phyloP scores from a whole-genome alignment of 2,329 filamentous ascomycete genomes.

The Diplodia mutila region DNA sequence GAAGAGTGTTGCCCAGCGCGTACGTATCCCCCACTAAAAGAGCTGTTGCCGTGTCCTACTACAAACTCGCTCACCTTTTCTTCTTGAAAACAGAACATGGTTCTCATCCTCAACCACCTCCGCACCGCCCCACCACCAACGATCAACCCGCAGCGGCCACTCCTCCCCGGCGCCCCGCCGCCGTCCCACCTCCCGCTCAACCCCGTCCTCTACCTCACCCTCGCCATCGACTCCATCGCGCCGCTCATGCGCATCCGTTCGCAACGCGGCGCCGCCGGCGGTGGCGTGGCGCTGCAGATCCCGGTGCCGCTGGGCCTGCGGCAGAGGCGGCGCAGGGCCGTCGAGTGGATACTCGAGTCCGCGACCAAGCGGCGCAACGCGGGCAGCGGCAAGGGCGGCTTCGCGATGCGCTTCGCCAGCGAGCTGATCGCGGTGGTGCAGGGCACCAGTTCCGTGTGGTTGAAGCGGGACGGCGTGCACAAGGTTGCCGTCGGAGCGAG shows the following conservation, averaged over 20 bases:
- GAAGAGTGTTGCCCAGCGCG: slow-evolving; percentile 84
- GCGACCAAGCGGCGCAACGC: slow-evolving; percentile 76
- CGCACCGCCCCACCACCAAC: slow-evolving; percentile 82
- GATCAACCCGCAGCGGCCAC: slow-evolving; percentile 69
- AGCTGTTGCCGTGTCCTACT: slow-evolving; percentile 25
- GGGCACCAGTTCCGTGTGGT: slow-evolving; percentile 83
- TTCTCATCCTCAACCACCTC: slow-evolving; percentile 77
- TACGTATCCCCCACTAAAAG: slow-evolving; percentile 50
- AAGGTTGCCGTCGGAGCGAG: slow-evolving; percentile 78
- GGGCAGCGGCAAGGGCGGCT: slow-evolving; percentile 71
- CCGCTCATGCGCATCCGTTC: slow-evolving; percentile 81
- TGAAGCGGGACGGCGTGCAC: slow-evolving; percentile 75
- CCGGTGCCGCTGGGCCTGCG: slow-evolving; percentile 75
- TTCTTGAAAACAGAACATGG: slow-evolving; percentile 71
- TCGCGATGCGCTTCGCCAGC: slow-evolving; percentile 78
- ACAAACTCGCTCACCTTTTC: neutral
- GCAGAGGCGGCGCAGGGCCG: slow-evolving; percentile 76
- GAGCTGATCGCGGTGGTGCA: slow-evolving; percentile 88
- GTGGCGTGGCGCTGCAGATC: slow-evolving; percentile 81
- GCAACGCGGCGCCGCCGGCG: slow-evolving; percentile 78
- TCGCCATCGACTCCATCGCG: slow-evolving; percentile 90
- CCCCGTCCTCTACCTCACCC: slow-evolving; percentile 83
- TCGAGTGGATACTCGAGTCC: slow-evolving; percentile 87
- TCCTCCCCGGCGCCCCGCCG: slow-evolving; percentile 77
- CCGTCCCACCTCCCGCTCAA: slow-evolving; percentile 81